Evolutionary conservation across 495 filamentous ascomycete species (phyloP).

Genomic region (Penicillium simplicissimum): DNA sequence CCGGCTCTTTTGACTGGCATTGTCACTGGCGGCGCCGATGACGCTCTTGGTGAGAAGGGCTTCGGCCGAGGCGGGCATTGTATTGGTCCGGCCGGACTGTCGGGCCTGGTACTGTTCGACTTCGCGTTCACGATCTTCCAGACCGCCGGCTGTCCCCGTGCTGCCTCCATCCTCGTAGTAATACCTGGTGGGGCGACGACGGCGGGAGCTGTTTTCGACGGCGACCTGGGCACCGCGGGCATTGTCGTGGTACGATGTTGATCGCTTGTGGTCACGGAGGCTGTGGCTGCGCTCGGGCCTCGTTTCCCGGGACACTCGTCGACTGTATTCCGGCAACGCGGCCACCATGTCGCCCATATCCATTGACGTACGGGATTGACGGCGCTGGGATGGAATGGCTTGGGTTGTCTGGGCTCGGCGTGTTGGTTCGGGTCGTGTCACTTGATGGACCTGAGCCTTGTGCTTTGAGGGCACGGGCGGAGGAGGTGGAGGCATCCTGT

Average conservation of each 20-base stretch:
- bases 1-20: conserved; percentile 47
- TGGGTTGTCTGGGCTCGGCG: conserved; percentile 33
- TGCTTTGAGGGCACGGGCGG: conserved; percentile 36
- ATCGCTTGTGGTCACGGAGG: conserved; percentile 29
- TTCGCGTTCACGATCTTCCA: conserved; percentile 32
- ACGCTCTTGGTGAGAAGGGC: conserved; percentile 34
- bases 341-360: conserved; percentile 37
- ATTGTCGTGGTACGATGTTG: conserved; percentile 37
- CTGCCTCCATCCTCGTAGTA: conserved; percentile 25
- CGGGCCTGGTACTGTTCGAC: conserved; percentile 46
- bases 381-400: conserved; percentile 33
- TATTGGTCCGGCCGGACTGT: conserved; percentile 27
- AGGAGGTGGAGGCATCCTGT: conserved; percentile 45
- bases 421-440: conserved; percentile 15
- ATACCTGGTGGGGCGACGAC: conserved; percentile 29
- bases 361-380: conserved; percentile 30
- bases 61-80: conserved; percentile 38
- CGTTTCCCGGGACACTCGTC: conserved; percentile 32
- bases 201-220: conserved; percentile 37
- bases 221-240: conserved; percentile 33
- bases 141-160: conserved; percentile 11
- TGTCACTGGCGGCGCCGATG: conserved; percentile 40
- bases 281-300: conserved; percentile 41
- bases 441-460: conserved; percentile 39
- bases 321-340: conserved; percentile 36